A percentile compares a stretch with the other conserved stretches of the same genome.
Evolutionary conservation across 805 yeast species (phyloP).

Genomic region (Yamadazyma nakazawae): DNA sequence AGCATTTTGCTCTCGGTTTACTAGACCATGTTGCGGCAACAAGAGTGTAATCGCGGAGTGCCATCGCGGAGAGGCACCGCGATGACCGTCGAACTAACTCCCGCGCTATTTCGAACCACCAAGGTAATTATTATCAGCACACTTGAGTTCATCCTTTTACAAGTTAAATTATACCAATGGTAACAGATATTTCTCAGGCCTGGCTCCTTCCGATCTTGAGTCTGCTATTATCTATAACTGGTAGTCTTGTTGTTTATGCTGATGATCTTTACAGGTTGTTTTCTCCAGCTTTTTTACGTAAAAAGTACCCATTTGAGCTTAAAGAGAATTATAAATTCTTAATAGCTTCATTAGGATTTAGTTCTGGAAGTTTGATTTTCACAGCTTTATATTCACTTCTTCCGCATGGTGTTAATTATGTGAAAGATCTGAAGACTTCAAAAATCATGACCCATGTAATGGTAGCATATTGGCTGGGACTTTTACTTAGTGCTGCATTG

Average conservation of each 20-base stretch:
- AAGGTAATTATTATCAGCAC: neutral
- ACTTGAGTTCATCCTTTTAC: neutral
- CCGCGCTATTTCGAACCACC: neutral
- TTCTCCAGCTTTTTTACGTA: slow-evolving; percentile 41
- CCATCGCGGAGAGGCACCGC: too few relatives aligned
- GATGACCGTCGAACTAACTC: too few relatives aligned
- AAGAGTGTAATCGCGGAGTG: too few relatives aligned
- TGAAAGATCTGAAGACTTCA: slow-evolving; percentile 23
- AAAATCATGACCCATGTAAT: slow-evolving; percentile 37
- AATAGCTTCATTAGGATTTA: slow-evolving; percentile 69
- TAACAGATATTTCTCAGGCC: slow-evolving; percentile 38
- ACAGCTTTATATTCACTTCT: slow-evolving; percentile 74
- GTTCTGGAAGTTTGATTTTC: slow-evolving; percentile 78
- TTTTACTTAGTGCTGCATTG: slow-evolving; percentile 53
- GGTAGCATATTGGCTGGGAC: slow-evolving; percentile 55
- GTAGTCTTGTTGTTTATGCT: slow-evolving; percentile 61
- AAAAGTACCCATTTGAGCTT: slow-evolving; percentile 47
- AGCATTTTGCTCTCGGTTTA: too few relatives aligned
- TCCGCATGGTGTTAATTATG: slow-evolving; percentile 61
- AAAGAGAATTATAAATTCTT: slow-evolving; percentile 61
- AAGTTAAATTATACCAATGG: neutral
- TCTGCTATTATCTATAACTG: slow-evolving; percentile 67
- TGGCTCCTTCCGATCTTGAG: slow-evolving; percentile 66
- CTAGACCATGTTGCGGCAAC: too few relatives aligned
- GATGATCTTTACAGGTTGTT: slow-evolving; percentile 50